phyloP scores from a whole-genome alignment of 352 stramenopile species.

The Globisporangium irregulare region DNA sequence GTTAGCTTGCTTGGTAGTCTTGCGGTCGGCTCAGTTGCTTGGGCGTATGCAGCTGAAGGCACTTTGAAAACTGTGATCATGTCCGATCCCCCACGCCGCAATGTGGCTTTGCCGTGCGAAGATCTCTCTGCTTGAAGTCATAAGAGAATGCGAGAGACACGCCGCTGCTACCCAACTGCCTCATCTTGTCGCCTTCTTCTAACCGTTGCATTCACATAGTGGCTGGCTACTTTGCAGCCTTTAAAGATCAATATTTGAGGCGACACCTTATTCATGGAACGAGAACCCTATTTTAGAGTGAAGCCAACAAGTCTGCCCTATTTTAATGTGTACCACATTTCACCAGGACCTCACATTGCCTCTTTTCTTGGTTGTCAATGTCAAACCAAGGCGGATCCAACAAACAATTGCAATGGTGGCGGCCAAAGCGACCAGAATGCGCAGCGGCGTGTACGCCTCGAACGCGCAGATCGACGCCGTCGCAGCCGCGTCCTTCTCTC shows the following conservation, averaged over 20 bases:
- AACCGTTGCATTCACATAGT: neutral
- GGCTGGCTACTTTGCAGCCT: neutral
- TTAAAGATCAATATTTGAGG: neutral
- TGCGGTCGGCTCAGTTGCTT: neutral
- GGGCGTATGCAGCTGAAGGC: neutral
- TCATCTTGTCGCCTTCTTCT: neutral
- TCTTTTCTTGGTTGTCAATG: neutral
- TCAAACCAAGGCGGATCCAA: neutral
- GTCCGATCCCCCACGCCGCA: neutral
- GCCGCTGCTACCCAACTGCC: neutral
- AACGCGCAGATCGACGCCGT: conserved; percentile 46
- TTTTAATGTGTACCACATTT: neutral
- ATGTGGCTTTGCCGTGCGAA: too few species aligned
- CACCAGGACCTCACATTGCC: neutral
- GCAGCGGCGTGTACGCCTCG: conserved; percentile 23
- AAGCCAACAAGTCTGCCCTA: too few species aligned
- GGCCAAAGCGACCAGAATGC: conserved; percentile 4
- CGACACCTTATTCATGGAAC: too few species aligned
- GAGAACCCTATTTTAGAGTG: too few species aligned
- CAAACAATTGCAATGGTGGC: neutral
- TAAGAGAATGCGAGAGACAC: neutral
- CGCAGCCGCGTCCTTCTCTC: conserved; percentile 15
- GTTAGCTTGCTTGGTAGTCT: conserved; percentile 10
- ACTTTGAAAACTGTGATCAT: conserved; percentile 10
- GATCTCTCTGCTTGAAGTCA: neutral